phyloP scores from a whole-genome alignment of 2,329 filamentous ascomycete genomes.

The Monilinia laxa region DNA sequence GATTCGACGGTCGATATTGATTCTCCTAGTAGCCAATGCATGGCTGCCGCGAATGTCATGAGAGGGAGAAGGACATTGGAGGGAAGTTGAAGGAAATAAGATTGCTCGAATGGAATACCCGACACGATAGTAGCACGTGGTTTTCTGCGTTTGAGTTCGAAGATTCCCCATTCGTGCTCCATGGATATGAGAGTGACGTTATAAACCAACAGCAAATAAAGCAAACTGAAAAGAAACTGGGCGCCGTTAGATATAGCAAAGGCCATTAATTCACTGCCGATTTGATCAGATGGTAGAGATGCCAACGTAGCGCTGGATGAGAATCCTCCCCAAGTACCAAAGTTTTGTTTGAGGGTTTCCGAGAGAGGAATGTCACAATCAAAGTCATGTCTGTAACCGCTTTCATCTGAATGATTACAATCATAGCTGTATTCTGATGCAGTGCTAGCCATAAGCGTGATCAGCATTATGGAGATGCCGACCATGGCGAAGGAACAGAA shows the following conservation, averaged over 20 bases:
- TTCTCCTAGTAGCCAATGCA: constrained; percentile 33
- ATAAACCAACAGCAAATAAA: constrained; percentile 31
- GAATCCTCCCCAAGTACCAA: constrained; percentile 31
- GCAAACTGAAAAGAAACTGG: constrained; percentile 29
- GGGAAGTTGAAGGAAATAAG: constrained; percentile 31
- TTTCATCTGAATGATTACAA: background rate
- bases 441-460: constrained; percentile 17
- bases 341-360: constrained; percentile 13
- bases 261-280: constrained; percentile 27
- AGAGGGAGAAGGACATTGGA: constrained; percentile 26
- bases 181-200: constrained; percentile 33
- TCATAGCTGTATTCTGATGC: background rate
- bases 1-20: constrained; percentile 29
- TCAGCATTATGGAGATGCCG: constrained; percentile 25
- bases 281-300: constrained; percentile 24
- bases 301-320: constrained; percentile 26
- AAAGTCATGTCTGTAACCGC: fast-evolving
- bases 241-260: constrained; percentile 32
- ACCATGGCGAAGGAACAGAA: constrained; percentile 27
- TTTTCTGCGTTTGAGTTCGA: constrained; percentile 25
- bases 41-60: constrained; percentile 29
- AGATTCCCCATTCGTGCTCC: constrained; percentile 33
- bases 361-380: constrained; percentile 14
- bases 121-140: constrained; percentile 29
- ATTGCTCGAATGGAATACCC: constrained; percentile 29